Evolutionary conservation across 495 filamentous ascomycete species (phyloP), one percentile per base, ranked within the genome.

Genomic region (Trichoderma erinaceum): DNA sequence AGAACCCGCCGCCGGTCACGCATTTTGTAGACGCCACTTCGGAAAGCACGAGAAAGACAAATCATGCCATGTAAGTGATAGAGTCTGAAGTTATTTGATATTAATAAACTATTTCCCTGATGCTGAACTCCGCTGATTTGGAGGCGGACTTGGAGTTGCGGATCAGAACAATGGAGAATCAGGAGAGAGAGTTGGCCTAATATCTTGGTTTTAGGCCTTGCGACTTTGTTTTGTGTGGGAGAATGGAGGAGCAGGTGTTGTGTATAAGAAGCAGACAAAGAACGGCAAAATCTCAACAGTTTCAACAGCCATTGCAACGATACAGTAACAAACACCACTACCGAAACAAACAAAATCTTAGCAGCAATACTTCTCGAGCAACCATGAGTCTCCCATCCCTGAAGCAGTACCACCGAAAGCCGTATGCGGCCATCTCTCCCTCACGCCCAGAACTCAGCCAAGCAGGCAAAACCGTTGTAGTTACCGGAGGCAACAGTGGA

Each of bases 401-500:
- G 10, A 61, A 61, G 25, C 23, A 61, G 27, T 50, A 69, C 66
- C 79, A 81, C 69, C 75, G 68, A 32, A 69, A 50, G 6, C 29
- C 74, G 15, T 84, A 84, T 71, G 67, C 74, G 23, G 68, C 75
- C 67, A 78, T 82, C 67, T 76, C 73, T 25, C 81, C 82, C 50
- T 67, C 66, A 2, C 78, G 77, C 3, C 78, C 81, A 0, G 75
- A 79, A 63, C 79, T 85, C 58, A 81, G 78, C 13, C 78, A 79
- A 38, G 73, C 71, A 10, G 78, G 80, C 70, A 83, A 81, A 66
- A 79, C 73, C 16, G 71, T 86, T 27, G 44, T 85, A 3, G 75
- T 87, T 63, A 86, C 84, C 15, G 83, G 82, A 32, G 82, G 71
- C 13, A 69, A 69, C 27, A 48, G 41, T 15, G 76, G 76, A 16